Percentiles rank a stretch among this genome's conserved stretches.
These are phyloP conservation scores for Lolium rigidum DNA, from an alignment of 176 grass and related monocot species.

Conservation along the genomic window DNA sequence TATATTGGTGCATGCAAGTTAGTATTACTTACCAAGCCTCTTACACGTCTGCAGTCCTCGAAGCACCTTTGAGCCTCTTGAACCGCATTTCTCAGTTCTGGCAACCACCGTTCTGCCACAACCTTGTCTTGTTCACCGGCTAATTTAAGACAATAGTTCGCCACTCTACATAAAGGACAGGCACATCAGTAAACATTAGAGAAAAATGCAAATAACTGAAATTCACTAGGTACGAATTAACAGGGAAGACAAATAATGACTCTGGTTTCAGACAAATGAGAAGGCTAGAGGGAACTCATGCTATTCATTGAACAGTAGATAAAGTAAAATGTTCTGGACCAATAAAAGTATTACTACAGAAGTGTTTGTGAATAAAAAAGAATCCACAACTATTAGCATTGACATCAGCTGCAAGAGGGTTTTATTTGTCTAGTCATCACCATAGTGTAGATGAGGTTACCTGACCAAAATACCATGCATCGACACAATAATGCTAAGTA, in stretches of 20 bases:
- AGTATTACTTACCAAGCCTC: slow-evolving; percentile 72
- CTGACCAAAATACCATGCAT: background rate
- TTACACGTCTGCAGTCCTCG: slow-evolving; percentile 74
- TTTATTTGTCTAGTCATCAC: background rate
- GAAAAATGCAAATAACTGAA: slow-evolving; percentile 1
- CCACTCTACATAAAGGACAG: slow-evolving; percentile 66
- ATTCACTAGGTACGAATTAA: background rate
- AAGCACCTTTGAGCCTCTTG: slow-evolving; percentile 85
- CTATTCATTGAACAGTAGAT: background rate
- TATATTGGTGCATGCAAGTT: background rate
- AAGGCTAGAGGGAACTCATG: background rate
- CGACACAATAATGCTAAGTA: slow-evolving; percentile 9
- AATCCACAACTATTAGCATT: background rate
- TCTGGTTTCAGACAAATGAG: background rate
- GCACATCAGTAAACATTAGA: slow-evolving; percentile 30
- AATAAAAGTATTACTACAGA: background rate
- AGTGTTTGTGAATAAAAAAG: background rate
- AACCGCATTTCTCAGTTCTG: slow-evolving; percentile 80
- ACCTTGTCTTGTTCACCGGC: slow-evolving; percentile 89
- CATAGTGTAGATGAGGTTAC: background rate
- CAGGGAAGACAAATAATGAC: background rate
- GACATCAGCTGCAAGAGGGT: slow-evolving; percentile 1
- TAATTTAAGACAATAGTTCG: slow-evolving; percentile 94
- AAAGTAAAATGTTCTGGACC: background rate
- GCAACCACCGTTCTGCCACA: slow-evolving; percentile 81